Percentiles rank a stretch among this genome's conserved stretches.
Conservation (phyloP, 495 filamentous ascomycete species). For the Bryoglossum gracile region DNA sequence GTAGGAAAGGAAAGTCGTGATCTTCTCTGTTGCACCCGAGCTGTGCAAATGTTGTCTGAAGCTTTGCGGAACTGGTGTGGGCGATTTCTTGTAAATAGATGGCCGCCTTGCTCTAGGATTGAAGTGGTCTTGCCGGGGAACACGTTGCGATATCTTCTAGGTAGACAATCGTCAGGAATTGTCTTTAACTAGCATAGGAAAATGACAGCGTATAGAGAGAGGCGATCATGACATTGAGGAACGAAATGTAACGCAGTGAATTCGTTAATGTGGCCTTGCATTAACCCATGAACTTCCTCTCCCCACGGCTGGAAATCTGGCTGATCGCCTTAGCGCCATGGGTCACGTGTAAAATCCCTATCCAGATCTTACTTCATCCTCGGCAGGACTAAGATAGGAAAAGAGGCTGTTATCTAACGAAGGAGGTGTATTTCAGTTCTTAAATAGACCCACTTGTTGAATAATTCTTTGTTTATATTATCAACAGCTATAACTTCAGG, state of each 20-base stretch:
- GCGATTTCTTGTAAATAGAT: background rate
- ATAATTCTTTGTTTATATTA: too few species aligned
- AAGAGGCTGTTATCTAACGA: too few species aligned
- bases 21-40: background rate
- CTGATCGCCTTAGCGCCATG: background rate
- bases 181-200: conserved; percentile 11
- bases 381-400: too few species aligned
- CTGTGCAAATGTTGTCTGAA: background rate
- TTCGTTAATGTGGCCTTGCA: background rate
- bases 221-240: conserved; percentile 18
- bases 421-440: too few species aligned
- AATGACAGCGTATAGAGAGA: background rate
- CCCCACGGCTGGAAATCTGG: background rate
- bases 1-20: background rate
- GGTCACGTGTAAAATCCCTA: too few species aligned
- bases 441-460: too few species aligned
- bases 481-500: too few species aligned
- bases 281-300: background rate
- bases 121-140: conserved; percentile 14
- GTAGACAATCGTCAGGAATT: conserved; percentile 3
- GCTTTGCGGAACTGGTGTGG: conserved; percentile 1
- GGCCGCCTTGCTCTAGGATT: conserved; percentile 10
- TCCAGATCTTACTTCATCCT: too few species aligned
- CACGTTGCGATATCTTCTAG: conserved; percentile 22
- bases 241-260: background rate